phyloP scores from a whole-genome alignment of 805 yeast species.

The Isabelozyma rhagii region DNA sequence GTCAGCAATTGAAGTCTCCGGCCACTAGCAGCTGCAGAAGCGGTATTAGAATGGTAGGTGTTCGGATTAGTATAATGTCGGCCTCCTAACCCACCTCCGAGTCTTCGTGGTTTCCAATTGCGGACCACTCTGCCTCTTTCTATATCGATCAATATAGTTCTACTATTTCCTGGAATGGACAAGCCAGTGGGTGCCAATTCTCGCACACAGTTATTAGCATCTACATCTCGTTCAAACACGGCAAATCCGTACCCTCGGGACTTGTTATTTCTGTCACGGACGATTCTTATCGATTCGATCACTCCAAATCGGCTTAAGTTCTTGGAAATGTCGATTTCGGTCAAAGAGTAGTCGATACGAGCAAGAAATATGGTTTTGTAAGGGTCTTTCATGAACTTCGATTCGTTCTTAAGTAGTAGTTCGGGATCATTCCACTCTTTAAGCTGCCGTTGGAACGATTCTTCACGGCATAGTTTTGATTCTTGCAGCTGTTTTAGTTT shows the following conservation, averaged over 20 bases:
- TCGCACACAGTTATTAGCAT: conserved; percentile 59
- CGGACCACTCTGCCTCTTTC: conserved; percentile 67
- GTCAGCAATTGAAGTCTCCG: conserved; percentile 18
- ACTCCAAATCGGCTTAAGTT: conserved; percentile 65
- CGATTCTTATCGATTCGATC: conserved; percentile 51
- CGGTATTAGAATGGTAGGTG: conserved; percentile 14
- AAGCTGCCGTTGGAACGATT: conserved; percentile 20
- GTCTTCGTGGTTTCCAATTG: conserved; percentile 67
- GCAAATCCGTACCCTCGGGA: conserved; percentile 85
- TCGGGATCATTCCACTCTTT: conserved; percentile 32
- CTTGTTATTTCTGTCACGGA: conserved; percentile 39
- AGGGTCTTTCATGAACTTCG: conserved; percentile 52
- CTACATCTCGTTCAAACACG: conserved; percentile 58
- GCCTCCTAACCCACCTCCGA: conserved; percentile 96
- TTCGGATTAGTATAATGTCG: conserved; percentile 52
- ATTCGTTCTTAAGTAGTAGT: conserved; percentile 26
- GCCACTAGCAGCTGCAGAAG: conserved; percentile 37
- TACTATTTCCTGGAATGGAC: conserved; percentile 31
- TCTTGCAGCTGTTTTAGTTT: conserved; percentile 22
- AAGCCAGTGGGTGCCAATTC: conserved; percentile 49
- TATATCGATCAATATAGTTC: conserved; percentile 64
- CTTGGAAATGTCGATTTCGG: conserved; percentile 66
- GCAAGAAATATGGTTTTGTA: conserved; percentile 75
- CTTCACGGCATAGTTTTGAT: conserved; percentile 7
- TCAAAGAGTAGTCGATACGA: conserved; percentile 59